These are phyloP conservation scores for Fusarium gaditjirri DNA, from an alignment of 2,329 filamentous ascomycete species.

Conservation along the genomic window DNA sequence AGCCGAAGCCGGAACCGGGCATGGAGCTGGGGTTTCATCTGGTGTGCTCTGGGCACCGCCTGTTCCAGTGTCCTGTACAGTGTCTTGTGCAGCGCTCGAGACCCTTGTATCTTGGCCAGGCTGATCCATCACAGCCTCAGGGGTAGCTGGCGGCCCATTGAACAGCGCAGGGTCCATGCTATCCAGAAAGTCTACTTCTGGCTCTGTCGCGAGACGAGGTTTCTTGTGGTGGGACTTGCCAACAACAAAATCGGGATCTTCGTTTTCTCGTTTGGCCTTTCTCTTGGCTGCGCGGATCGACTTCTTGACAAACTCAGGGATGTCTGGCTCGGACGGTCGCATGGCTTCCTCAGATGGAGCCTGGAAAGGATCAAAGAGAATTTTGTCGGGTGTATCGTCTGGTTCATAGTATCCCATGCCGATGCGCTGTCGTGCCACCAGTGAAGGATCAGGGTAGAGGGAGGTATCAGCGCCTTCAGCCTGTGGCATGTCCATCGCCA, in stretches of 20 bases:
- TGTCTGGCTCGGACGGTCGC: conserved; percentile 56
- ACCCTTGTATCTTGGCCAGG: conserved; percentile 27
- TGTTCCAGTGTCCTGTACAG: conserved; percentile 14
- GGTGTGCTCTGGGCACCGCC: conserved; percentile 19
- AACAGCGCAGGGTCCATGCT: conserved; percentile 66
- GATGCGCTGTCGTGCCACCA: conserved; percentile 60
- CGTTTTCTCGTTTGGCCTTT: conserved; percentile 62
- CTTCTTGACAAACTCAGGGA: conserved; percentile 66
- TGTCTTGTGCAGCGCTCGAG: conserved; percentile 23
- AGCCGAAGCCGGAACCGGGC: not conserved
- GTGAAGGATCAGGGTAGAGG: conserved; percentile 62
- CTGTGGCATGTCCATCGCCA: conserved; percentile 34
- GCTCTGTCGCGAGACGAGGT: conserved; percentile 41
- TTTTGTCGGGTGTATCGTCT: conserved; percentile 66
- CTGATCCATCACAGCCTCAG: conserved; percentile 38
- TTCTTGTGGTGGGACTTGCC: conserved; percentile 59
- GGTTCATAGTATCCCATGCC: conserved; percentile 72
- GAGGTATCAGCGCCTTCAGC: conserved; percentile 47
- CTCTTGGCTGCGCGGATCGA: conserved; percentile 64
- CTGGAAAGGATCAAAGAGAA: conserved; percentile 69
- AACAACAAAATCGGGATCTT: conserved; percentile 64
- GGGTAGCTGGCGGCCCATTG: conserved; percentile 29
- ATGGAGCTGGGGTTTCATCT: conserved; percentile 3
- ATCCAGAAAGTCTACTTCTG: conserved; percentile 49
- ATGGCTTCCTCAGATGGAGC: conserved; percentile 59